Evolutionary conservation across 345 rosid species (phyloP).

Genomic region (Luvunga scandens): DNA sequence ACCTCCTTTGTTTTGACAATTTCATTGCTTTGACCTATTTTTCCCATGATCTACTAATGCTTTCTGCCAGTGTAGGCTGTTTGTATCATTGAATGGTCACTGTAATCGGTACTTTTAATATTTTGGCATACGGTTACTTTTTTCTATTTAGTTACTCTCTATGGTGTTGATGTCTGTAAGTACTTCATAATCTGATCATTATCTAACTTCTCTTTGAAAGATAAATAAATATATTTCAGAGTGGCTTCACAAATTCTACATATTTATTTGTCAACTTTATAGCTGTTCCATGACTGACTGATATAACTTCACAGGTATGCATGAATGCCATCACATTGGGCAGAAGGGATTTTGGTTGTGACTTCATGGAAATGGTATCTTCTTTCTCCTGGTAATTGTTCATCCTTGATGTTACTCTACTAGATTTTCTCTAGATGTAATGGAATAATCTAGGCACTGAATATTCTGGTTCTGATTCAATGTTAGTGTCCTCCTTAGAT

Average conservation of each 20-base stretch:
- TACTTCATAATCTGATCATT: not conserved
- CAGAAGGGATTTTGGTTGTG: slow-evolving; percentile 34
- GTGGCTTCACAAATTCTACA: not conserved
- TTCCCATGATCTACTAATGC: not conserved
- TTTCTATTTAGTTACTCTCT: not conserved
- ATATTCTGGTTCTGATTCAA: not conserved
- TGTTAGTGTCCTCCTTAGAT: not conserved
- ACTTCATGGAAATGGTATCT: slow-evolving; percentile 74
- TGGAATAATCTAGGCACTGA: not conserved
- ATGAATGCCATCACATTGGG: slow-evolving; percentile 40
- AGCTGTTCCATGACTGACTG: slow-evolving; percentile 15
- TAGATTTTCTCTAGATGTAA: not conserved
- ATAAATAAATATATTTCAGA: not conserved
- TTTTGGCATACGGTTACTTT: not conserved
- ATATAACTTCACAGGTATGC: slow-evolving; percentile 46
- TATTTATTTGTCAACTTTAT: not conserved
- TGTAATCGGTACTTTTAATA: not conserved
- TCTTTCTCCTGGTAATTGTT: slow-evolving; percentile 76
- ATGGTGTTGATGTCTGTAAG: not conserved
- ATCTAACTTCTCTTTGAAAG: not conserved
- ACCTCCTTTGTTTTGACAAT: not conserved
- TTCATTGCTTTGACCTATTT: not conserved
- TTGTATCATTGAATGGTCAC: not conserved
- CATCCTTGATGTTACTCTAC: slow-evolving; percentile 31
- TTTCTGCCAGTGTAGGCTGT: not conserved